Evolutionary conservation across 1,284 basidiomycete genomes (phyloP), one percentile per base, ranked within the genome.

Genomic region (Marasmius oreades): DNA sequence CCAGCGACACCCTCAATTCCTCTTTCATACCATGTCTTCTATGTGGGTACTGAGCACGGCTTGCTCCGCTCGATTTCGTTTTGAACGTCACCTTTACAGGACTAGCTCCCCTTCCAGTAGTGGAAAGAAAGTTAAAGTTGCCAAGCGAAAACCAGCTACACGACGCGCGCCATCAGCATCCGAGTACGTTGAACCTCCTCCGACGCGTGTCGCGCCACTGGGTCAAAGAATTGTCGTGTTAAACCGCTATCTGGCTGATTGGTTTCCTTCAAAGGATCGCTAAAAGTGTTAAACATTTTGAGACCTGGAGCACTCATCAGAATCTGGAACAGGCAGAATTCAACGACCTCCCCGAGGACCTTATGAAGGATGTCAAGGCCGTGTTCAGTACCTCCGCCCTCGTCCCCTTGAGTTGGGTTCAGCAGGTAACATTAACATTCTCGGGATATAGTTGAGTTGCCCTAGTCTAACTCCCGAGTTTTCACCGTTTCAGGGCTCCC

Each of bases 221-320:
- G 31, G 16, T 51, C 24, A 51, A 14, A 26, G 14, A 51, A 51
- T 20, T 20, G 20, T 23, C 8, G 23, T 12, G 28, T 51, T 10
- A 2, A 20, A 51, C 31, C 12, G 33, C 4, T 31, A 14, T 23
- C 45, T 24, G 45, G 22, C 50, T n/a, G n/a, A n/a, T n/a, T n/a
- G n/a, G n/a, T n/a, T n/a, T n/a, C 12, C 7, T 36, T 18, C 11
- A 37, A 37, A 76, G 75, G 57, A 77, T 78, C 56, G 75, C 76
- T 28, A 70, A 70, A 23, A 77, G 72, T 63, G 55, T 69, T 33
- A 66, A 67, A 42, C 67, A 70, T 58, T 77, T 76, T 45, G 76
- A 77, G 59, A 73, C 70, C 33, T 77, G 75, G 77, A 67, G 67
- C 14, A 67, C 68, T 10, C 66, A 72, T 59, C 73, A 76, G 57